These are phyloP conservation scores for Aspergillus avenaceus DNA, from an alignment of 495 filamentous ascomycete species.

Conservation along the genomic window DNA sequence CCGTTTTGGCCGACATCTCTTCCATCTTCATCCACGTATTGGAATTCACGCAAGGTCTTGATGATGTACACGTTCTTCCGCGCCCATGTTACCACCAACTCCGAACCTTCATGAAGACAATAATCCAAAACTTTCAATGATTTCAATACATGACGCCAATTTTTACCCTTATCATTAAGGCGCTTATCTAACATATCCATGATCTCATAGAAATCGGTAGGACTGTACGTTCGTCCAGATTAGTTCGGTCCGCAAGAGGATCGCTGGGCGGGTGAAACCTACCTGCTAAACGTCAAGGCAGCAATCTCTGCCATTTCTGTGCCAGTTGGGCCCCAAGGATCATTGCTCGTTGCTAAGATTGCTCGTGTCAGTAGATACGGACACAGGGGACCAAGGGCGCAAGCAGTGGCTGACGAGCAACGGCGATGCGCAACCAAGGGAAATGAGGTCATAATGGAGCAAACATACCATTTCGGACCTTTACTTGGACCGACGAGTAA, in stretches of 20 bases:
- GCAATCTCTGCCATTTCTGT: constrained; percentile 99
- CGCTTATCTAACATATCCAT: constrained; percentile 99
- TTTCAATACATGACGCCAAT: constrained; percentile 98
- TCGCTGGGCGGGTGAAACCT: constrained; percentile 28
- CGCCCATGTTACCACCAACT: constrained; percentile 96
- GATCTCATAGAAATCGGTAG: constrained; percentile 98
- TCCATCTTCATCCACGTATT: constrained; percentile 91
- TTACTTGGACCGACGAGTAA: constrained; percentile 95
- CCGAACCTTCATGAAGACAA: constrained; percentile 94
- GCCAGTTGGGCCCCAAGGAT: constrained; percentile 97
- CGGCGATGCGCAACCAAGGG: neutral
- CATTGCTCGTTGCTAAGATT: constrained; percentile 89
- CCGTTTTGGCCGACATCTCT: constrained; percentile 94
- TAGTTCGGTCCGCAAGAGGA: constrained; percentile 5
- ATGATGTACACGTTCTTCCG: constrained; percentile 98
- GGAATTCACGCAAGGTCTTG: constrained; percentile 95
- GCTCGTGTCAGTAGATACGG: neutral
- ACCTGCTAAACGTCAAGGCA: constrained; percentile 95
- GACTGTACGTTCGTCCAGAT: constrained; percentile 46
- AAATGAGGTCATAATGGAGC: neutral
- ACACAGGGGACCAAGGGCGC: neutral
- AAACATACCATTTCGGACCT: constrained; percentile 94
- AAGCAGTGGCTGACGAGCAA: neutral
- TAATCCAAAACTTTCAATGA: constrained; percentile 98
- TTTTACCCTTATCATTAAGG: constrained; percentile 98